Conservation (phyloP, 257 asterid genomes). For the Fraxinus cuspidata region DNA sequence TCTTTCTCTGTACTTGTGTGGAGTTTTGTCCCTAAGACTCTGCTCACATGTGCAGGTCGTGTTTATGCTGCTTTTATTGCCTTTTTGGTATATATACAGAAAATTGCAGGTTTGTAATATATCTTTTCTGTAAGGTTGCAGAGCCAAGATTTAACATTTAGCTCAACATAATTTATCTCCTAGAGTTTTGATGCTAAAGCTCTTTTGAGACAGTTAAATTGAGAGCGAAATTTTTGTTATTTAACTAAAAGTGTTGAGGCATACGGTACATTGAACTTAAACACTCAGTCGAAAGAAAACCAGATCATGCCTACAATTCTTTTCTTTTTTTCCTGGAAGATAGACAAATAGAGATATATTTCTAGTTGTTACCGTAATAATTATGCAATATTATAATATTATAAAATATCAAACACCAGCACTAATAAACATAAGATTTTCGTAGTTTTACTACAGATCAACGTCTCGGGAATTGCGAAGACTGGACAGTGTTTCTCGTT, state of each 20-base stretch:
- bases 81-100: slow-evolving; percentile 83
- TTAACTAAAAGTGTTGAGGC: not conserved
- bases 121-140: slow-evolving; percentile 20
- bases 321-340: not conserved
- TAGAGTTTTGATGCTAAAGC: not conserved
- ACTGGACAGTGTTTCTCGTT: slow-evolving; percentile 94
- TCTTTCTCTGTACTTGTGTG: not conserved
- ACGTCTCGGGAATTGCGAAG: slow-evolving; percentile 95
- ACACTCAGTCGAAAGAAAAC: not conserved
- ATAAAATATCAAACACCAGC: slow-evolving; percentile 7
- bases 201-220: not conserved
- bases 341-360: not conserved
- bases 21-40: slow-evolving; percentile 9
- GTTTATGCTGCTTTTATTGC: slow-evolving; percentile 73
- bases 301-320: not conserved
- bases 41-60: slow-evolving; percentile 52
- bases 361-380: not conserved
- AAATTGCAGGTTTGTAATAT: slow-evolving; percentile 64
- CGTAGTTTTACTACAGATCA: slow-evolving; percentile 68
- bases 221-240: not conserved
- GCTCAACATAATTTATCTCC: not conserved
- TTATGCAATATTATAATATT: slow-evolving; percentile 3
- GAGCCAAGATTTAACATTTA: not conserved
- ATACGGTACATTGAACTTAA: not conserved
- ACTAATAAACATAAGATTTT: slow-evolving; percentile 32